Evolutionary conservation across 805 yeast species (phyloP).

Genomic region (Priceomyces medius): DNA sequence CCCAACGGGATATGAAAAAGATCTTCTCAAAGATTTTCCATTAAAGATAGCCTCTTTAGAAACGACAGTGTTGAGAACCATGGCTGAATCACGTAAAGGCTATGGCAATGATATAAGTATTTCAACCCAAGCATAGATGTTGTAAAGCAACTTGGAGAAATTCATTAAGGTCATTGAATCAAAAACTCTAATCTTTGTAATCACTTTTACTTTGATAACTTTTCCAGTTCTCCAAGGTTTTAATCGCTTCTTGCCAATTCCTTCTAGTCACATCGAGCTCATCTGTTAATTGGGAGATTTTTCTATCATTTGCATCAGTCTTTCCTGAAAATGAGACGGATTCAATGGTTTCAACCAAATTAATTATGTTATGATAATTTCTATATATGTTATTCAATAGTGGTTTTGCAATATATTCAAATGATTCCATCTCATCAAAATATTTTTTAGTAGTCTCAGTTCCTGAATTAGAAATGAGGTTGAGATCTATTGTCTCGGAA

Average conservation of each 20-base stretch:
- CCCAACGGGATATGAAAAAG: slow-evolving; percentile 12
- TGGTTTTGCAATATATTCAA: slow-evolving; percentile 34
- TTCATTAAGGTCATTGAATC: no score
- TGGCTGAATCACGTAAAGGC: slow-evolving; percentile 7
- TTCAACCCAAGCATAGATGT: no score
- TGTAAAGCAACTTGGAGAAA: no score
- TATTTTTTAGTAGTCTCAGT: slow-evolving; percentile 13
- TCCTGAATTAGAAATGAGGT: slow-evolving; percentile 13
- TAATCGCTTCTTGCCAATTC: slow-evolving; percentile 41
- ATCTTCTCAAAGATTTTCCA: slow-evolving; percentile 29
- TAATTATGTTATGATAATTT: slow-evolving; percentile 31
- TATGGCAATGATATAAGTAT: no score
- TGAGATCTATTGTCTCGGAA: slow-evolving; percentile 28
- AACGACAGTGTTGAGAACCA: slow-evolving; percentile 24
- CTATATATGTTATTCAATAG: slow-evolving; percentile 33
- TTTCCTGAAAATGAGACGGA: slow-evolving; percentile 7
- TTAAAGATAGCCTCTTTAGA: slow-evolving; percentile 28
- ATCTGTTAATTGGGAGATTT: slow-evolving; percentile 22
- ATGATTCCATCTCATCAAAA: slow-evolving; percentile 35
- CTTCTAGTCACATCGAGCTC: slow-evolving; percentile 32
- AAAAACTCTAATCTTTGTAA: not conserved
- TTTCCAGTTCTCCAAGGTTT: slow-evolving; percentile 41
- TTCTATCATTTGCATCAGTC: slow-evolving; percentile 11
- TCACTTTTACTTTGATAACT: slow-evolving; percentile 11
- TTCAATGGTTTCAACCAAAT: slow-evolving; percentile 12